Percentiles rank a stretch among this genome's conserved stretches.
phyloP scores from a whole-genome alignment of 768 basidiomycete genomes.

The Russula dissimulans region DNA sequence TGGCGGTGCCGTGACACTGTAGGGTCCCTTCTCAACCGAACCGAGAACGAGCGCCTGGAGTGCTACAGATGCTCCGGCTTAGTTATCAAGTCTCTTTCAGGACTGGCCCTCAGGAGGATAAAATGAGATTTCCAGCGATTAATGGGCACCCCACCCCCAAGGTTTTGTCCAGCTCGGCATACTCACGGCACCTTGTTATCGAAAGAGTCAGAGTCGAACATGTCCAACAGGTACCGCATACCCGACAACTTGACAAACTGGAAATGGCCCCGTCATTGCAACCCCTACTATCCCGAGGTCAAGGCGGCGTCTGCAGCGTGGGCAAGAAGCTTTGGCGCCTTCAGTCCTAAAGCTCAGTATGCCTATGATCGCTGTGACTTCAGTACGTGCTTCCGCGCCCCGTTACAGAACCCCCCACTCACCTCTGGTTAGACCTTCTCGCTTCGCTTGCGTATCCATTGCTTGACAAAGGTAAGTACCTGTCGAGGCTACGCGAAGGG shows the following conservation, averaged over 20 bases:
- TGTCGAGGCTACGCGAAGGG: neutral
- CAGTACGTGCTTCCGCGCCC: slow-evolving; percentile 9
- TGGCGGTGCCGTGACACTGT: no score
- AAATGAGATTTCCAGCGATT: neutral
- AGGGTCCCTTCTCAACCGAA: neutral
- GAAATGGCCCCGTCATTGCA: slow-evolving; percentile 23
- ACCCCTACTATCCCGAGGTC: slow-evolving; percentile 20
- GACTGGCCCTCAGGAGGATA: neutral
- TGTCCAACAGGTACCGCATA: slow-evolving; percentile 12
- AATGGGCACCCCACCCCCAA: neutral
- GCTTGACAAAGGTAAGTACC: slow-evolving; percentile 13
- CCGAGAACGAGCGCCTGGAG: neutral
- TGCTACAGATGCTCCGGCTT: neutral
- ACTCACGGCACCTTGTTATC: neutral
- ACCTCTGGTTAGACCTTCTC: slow-evolving; percentile 16
- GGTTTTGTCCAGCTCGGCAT: neutral
- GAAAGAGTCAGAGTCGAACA: neutral
- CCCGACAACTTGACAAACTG: slow-evolving; percentile 18
- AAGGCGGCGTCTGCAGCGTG: slow-evolving; percentile 21
- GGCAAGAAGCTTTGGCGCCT: slow-evolving; percentile 21
- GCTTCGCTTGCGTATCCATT: slow-evolving; percentile 23
- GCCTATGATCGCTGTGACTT: slow-evolving; percentile 23
- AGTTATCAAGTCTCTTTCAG: neutral
- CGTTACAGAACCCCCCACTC: neutral
- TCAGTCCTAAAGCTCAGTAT: slow-evolving; percentile 18